Base-by-base conservation (phyloP, 2,329 filamentous ascomycete genomes). In the Basipetospora chlamydospora region DNA sequence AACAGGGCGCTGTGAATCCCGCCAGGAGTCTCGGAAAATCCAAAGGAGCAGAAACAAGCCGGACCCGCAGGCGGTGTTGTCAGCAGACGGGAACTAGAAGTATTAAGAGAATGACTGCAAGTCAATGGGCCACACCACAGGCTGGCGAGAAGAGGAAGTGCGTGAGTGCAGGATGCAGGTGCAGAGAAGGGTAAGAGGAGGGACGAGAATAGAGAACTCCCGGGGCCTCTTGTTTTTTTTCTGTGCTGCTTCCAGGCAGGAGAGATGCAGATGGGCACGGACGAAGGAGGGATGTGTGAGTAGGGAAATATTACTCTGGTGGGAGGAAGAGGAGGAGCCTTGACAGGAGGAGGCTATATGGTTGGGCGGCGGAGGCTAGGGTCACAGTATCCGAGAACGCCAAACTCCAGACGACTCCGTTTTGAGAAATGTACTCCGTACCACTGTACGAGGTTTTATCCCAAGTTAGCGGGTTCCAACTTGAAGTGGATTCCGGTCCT, bases 1-100 rank as follows among this genome's bases (percentile, higher is more conserved):
- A 38, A 38, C 35, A 38, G 29, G 35, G 28, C 28, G 35, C 29
- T 23, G 35, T 11, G 28, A 38, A 33, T 38, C 35, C 35, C 23
- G 35, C 29, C 35, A 38, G 35, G 35, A 38, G 35, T 28, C 35
- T 32, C 35, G 35, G 35, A 38, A 38, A 38, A 38, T 38, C 35
- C 30, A 28, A 30, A 37, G 26, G 32, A 38, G 35, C 25, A 38
- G 35, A 38, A 37, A 38, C 35, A 31, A 38, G 35, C 28, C 28
- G 35, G 35, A 38, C 35, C 35, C 35, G 29, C 35, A 33, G 35
- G 35, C 29, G 29, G 35, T 22, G 35, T 18, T 30, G 28, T 29
- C 36, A 28, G 25, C 35, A 38, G 30, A 32, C 26, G 34, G 13
- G 28, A 29, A 28, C n/a, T 26, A 15, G 33, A 29, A 38, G 28